Evolutionary conservation across 2,329 filamentous ascomycete genomes (phyloP).

Genomic region (Colletotrichum tofieldiae): DNA sequence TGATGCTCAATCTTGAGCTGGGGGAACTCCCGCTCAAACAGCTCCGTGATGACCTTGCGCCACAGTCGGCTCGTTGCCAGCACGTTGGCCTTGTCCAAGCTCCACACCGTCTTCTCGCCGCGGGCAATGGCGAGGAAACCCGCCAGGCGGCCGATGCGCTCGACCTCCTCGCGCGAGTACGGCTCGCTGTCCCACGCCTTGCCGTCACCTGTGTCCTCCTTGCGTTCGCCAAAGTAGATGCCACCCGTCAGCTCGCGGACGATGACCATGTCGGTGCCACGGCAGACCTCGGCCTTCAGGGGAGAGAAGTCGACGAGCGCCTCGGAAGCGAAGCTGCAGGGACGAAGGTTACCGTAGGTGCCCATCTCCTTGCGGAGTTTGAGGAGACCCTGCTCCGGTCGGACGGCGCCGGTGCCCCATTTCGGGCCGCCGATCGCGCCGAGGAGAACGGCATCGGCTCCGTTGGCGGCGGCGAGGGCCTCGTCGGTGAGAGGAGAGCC

Average conservation of each 20-base stretch:
- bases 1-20: slow-evolving; percentile 88
- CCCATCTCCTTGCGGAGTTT: slow-evolving; percentile 92
- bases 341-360: slow-evolving; percentile 95
- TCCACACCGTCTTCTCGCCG: slow-evolving; percentile 80
- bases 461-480: slow-evolving; percentile 86
- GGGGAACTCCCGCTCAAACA: slow-evolving; percentile 91
- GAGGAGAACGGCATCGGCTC: slow-evolving; percentile 90
- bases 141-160: slow-evolving; percentile 87
- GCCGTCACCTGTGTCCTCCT: slow-evolving; percentile 83
- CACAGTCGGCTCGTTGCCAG: slow-evolving; percentile 91
- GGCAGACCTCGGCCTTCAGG: slow-evolving; percentile 87
- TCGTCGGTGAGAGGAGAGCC: slow-evolving; percentile 86
- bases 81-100: slow-evolving; percentile 96
- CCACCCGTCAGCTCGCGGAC: slow-evolving; percentile 93
- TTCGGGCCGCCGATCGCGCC: slow-evolving; percentile 96
- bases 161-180: slow-evolving; percentile 88
- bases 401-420: slow-evolving; percentile 92
- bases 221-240: slow-evolving; percentile 94
- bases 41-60: slow-evolving; percentile 88
- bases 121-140: slow-evolving; percentile 85
- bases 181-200: slow-evolving; percentile 88
- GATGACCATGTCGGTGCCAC: slow-evolving; percentile 92
- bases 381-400: slow-evolving; percentile 93
- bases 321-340: slow-evolving; percentile 95
- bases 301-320: slow-evolving; percentile 88